Conservation (phyloP, 208 protist genomes). For the Acanthamoeba healyi region DNA sequence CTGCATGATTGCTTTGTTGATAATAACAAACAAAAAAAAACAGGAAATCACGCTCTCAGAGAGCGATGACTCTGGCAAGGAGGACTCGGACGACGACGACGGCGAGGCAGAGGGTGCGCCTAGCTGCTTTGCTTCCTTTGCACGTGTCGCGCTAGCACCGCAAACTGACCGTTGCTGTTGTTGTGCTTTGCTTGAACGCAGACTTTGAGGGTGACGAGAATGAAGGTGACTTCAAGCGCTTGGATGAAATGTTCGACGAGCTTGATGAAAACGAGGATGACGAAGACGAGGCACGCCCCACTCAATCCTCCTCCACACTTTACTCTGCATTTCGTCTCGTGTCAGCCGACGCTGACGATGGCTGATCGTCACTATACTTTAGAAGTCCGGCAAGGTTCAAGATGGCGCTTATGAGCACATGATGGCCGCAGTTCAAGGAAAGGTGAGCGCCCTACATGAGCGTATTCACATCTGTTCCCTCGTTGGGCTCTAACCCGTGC, state of each 20-base stretch:
- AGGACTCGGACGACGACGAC: background rate
- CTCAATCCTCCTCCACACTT: background rate
- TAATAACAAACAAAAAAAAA: background rate
- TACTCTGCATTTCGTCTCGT: background rate
- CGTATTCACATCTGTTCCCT: background rate
- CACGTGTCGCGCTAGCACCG: background rate
- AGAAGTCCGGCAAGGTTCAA: background rate
- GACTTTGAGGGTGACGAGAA: conserved; percentile 47
- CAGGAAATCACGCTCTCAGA: conserved; percentile 64
- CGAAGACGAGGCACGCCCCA: background rate
- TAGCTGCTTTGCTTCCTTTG: background rate
- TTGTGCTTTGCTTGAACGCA: background rate
- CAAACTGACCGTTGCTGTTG: too few species aligned
- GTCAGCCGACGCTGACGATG: too few species aligned
- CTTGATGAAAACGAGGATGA: conserved; percentile 42
- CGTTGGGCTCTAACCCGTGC: background rate
- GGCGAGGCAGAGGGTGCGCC: background rate
- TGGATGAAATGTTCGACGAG: conserved; percentile 69
- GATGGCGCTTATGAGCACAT: conserved; percentile 65
- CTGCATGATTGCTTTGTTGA: background rate
- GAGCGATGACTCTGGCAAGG: conserved; percentile 13
- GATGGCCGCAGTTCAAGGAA: conserved; percentile 59
- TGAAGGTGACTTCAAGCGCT: conserved; percentile 31
- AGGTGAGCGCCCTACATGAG: background rate
- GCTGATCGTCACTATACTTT: too few species aligned